These are phyloP conservation scores for Phytophthora constricta DNA, from an alignment of 352 stramenopile genomes.

Conservation along the genomic window DNA sequence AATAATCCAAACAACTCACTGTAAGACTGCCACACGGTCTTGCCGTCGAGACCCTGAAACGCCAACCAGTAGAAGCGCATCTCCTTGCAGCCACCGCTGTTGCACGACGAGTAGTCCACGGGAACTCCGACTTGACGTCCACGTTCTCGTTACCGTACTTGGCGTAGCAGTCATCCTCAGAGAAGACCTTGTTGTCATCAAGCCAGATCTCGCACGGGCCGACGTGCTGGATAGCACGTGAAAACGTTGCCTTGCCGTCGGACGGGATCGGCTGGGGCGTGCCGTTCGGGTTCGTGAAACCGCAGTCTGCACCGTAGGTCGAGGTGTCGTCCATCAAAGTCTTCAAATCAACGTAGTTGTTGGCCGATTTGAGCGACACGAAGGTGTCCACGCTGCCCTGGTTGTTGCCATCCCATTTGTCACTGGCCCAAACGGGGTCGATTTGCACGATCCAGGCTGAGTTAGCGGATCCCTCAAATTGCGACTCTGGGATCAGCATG, in stretches of 20 bases:
- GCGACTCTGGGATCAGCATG: slow-evolving; percentile 40
- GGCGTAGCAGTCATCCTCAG: slow-evolving; percentile 40
- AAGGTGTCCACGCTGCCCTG: slow-evolving; percentile 33
- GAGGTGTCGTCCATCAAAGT: slow-evolving; percentile 46
- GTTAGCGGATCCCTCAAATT: slow-evolving; percentile 40
- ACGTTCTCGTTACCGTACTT: slow-evolving; percentile 44
- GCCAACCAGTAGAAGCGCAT: slow-evolving; percentile 57
- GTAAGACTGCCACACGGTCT: slow-evolving; percentile 54
- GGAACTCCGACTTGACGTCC: slow-evolving; percentile 49
- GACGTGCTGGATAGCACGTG: slow-evolving; percentile 36
- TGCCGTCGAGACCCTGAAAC: slow-evolving; percentile 42
- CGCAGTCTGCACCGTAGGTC: slow-evolving; percentile 42
- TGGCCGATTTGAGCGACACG: slow-evolving; percentile 30
- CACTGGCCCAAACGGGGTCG: slow-evolving; percentile 33
- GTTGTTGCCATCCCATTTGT: slow-evolving; percentile 46
- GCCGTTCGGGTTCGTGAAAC: slow-evolving; percentile 42
- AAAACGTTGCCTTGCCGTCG: slow-evolving; percentile 45
- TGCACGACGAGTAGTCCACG: slow-evolving; percentile 48
- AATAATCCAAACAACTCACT: slow-evolving; percentile 30
- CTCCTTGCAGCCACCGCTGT: slow-evolving; percentile 35
- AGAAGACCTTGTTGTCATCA: slow-evolving; percentile 44
- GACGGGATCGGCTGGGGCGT: slow-evolving; percentile 43
- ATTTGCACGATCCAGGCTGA: slow-evolving; percentile 47
- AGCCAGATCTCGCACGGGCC: slow-evolving; percentile 51
- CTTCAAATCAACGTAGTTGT: slow-evolving; percentile 43